Percentiles rank a stretch among this genome's conserved stretches.
Conservation (phyloP, 371 early-diverging fungal genomes). For the Haplosporangium sp. region DNA sequence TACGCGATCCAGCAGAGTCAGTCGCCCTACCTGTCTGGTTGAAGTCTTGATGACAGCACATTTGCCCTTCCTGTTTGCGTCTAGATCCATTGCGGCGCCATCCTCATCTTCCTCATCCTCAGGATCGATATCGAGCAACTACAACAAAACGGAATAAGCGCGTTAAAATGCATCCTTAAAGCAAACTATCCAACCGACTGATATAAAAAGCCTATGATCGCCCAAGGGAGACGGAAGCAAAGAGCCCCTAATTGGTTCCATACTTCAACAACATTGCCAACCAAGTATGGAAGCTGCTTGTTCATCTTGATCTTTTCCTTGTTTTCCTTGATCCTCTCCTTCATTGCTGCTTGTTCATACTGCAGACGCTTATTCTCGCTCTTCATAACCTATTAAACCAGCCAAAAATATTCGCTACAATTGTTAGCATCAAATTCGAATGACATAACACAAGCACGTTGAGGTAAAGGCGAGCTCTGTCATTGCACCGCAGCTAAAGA, state of each 20-base stretch:
- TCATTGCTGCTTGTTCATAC: constrained; percentile 92
- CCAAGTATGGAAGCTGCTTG: constrained; percentile 99
- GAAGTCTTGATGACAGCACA: constrained; percentile 99
- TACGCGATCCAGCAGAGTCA: background rate
- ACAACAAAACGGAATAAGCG: background rate
- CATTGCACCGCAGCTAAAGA: background rate
- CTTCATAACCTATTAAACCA: constrained; percentile 80
- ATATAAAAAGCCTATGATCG: background rate
- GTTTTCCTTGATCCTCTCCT: constrained; percentile 98
- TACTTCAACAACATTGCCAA: constrained; percentile 99
- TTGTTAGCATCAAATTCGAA: no score
- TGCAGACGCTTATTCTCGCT: constrained; percentile 87
- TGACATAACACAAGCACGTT: background rate
- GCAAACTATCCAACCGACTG: background rate
- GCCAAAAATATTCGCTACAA: background rate
- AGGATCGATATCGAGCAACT: constrained; percentile 95
- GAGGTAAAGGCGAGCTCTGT: background rate
- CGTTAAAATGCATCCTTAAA: background rate
- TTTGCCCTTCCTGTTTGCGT: constrained; percentile 93
- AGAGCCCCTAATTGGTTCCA: background rate
- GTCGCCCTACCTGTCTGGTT: constrained; percentile 85
- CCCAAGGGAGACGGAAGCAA: background rate
- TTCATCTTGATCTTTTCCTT: constrained; percentile 99
- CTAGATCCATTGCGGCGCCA: constrained; percentile 94
- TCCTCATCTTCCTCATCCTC: constrained; percentile 88